Evolutionary conservation across 768 basidiomycete genomes (phyloP), one percentile per base, ranked within the genome.

Genomic region (Mycena olivaceomarginata): DNA sequence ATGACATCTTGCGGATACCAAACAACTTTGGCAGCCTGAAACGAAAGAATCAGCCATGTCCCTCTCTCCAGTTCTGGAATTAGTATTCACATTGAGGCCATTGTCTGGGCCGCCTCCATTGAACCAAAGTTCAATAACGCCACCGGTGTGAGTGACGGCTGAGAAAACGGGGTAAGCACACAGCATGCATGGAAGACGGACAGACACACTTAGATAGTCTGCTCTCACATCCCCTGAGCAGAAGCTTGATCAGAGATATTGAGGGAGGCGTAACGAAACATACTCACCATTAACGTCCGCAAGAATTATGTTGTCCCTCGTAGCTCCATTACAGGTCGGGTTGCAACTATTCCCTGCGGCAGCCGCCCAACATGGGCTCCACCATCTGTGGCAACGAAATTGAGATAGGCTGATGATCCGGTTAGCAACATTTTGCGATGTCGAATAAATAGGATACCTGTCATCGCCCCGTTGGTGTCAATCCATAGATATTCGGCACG

Each of bases 101-200:
- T 70, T 16, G 43, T 70, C 51, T 8, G 69, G 69, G 18, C 69
- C 69, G 10, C 69, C 69, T 4, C 57, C 69, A 25, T 70, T 70
- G 43, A 70, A 16, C 56, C 56, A 70, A 0, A 41, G 11, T 31
- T 45, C 56, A 37, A 70, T 59, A 20, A 70, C 69, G 20, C 57
- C 69, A 20, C 69, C 59, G 25, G 56, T 60, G 59, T 70, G 69
- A 4, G 69, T 70, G 0, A 60, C 57, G 59, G 69, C 69, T 70
- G 57, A 43, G 39, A 1, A 43, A 46, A n/a, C 37, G 3, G 16
- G 48, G 8, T 18, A 57, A 59, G 8, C 37, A 59, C 41, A 60
- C 6, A 45, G 9, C 2, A 16, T 43, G 41, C 11, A 57, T 31
- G 31, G 48, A 25, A 67, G 11, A 51, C 48, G 18, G 15, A 37